A percentile compares a stretch with the other conserved stretches of the same genome.
Conservation (phyloP, 2,329 filamentous ascomycete species). For the Fusarium foetens region DNA sequence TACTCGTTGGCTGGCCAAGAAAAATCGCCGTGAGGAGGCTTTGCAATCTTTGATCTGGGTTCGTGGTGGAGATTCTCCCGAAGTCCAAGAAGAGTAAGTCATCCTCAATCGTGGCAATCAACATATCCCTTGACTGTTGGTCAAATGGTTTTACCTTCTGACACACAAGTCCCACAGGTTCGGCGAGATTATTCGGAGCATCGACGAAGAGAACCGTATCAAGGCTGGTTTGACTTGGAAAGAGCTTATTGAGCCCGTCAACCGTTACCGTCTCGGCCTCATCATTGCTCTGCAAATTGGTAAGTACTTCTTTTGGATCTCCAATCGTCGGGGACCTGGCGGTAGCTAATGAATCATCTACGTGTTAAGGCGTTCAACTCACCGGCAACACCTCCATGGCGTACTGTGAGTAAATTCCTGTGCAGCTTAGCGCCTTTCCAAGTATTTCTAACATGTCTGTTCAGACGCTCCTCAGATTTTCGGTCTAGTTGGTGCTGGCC, state of each 20-base stretch:
- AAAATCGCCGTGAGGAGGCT: neutral
- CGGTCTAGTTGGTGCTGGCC: neutral
- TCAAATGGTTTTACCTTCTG: neutral
- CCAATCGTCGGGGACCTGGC: accelerated
- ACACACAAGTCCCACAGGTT: neutral
- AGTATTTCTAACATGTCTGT: neutral
- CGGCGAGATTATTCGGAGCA: neutral
- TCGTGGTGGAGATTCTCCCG: neutral
- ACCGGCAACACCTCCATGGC: neutral
- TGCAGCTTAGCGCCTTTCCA: neutral
- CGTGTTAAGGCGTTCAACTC: neutral
- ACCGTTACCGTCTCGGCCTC: neutral
- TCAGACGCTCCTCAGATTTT: neutral
- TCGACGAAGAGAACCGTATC: neutral
- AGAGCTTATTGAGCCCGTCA: neutral
- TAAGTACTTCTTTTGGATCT: neutral
- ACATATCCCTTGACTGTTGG: neutral
- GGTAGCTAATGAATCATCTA: neutral
- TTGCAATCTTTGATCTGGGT: neutral
- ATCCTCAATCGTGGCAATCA: accelerated
- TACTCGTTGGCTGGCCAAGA: neutral
- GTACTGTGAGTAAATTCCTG: neutral
- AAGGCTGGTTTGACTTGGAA: neutral
- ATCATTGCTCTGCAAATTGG: neutral
- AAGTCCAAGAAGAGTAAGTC: neutral